Evolutionary conservation across 2,329 filamentous ascomycete species (phyloP), one percentile per base, ranked within the genome.

Genomic region (Colletotrichum sp.): DNA sequence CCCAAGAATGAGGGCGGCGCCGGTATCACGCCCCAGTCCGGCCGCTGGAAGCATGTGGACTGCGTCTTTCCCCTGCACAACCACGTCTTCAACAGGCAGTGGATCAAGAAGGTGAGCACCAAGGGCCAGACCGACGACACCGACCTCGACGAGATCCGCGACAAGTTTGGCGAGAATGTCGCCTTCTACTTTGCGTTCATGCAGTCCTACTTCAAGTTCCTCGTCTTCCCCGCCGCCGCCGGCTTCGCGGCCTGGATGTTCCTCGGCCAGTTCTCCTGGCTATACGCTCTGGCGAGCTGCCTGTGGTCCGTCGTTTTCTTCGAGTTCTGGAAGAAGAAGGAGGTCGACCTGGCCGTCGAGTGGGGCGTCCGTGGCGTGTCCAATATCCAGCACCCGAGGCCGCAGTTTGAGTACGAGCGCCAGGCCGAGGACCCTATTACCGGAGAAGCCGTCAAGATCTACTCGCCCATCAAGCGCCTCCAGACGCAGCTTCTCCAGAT

Each of bases 131-230:
- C 96, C 28, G 91, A 92, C 70, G 85, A 92, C 43, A 84, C 89
- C 66, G 91, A 95, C 80, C 86, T 98, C n/a, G 92, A 94, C 81
- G 89, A 91, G 63, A 95, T 98, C 77, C 91, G 94, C 30, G 90
- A 95, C 81, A 89, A 93, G 78, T 95, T 96, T 83, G 95, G 95
- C 65, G 94, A 96, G 84, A 94, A 92, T 82, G 94, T 98, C 74
- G 96, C 95, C 43, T 98, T 98, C 84, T 99, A 99, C 87, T 99
- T 98, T 83, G 95, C 96, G 52, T 99, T 99, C 82, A 90, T 98
- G 36, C 95, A 98, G 82, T 94, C 94, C 38, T 99, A 99, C 85
- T 98, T 98, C 82, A 89, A 92, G 74, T 98, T 98, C 82, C 88
- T 98, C 30, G 85, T 94, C n/a, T 93, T 96, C 75, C 96, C 96